Evolutionary conservation across 805 yeast species (phyloP).

Genomic region (Komagataella ulmi): DNA sequence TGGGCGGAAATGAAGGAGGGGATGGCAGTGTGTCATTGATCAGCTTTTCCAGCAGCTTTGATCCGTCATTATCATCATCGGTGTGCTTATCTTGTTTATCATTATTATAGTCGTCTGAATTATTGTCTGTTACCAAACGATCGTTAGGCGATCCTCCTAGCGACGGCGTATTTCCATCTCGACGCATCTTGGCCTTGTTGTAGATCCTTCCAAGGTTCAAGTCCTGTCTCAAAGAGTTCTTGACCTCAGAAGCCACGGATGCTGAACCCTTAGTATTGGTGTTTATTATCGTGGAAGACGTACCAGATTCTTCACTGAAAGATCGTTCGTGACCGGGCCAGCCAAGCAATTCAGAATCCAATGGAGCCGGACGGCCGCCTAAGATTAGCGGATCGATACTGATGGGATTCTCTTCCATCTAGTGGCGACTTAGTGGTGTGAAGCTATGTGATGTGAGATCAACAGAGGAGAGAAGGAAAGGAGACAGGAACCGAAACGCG

Average conservation of each 20-base stretch:
- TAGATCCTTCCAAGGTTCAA: background rate
- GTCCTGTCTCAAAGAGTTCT: background rate
- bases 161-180: background rate
- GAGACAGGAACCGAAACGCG: background rate
- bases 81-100: slow-evolving; percentile 13
- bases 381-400: background rate
- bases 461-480: background rate
- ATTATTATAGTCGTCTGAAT: slow-evolving; percentile 1
- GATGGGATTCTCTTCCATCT: background rate
- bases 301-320: background rate
- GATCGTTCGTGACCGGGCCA: background rate
- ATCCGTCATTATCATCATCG: slow-evolving; percentile 21
- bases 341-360: background rate
- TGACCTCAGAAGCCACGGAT: background rate
- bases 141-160: background rate
- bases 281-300: background rate
- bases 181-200: background rate
- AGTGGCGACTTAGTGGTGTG: background rate
- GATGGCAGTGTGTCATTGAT: slow-evolving; percentile 31
- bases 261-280: background rate
- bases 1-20: slow-evolving; percentile 71
- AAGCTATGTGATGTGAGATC: background rate
- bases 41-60: slow-evolving; percentile 22
- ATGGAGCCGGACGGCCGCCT: background rate
- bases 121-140: background rate